Percentiles rank a stretch among this genome's conserved stretches.
Conservation (phyloP, 805 yeast species). For the Starmera pachycereana region DNA sequence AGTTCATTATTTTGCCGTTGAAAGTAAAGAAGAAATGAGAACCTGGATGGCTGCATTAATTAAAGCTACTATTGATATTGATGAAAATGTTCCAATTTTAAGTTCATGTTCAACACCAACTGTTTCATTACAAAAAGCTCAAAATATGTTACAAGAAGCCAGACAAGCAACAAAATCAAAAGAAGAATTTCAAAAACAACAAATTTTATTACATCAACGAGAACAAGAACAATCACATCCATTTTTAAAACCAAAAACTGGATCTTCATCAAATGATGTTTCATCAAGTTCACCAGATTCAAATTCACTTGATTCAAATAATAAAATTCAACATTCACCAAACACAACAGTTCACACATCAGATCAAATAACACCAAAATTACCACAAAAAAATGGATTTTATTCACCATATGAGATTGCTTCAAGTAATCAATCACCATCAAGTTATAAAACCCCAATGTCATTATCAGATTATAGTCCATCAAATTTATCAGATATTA, state of each 20-base stretch:
- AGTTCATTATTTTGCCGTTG: conserved; percentile 93
- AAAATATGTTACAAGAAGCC: conserved; percentile 73
- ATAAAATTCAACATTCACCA: conserved; percentile 17
- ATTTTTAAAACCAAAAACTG: conserved; percentile 6
- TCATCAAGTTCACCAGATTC: conserved; percentile 21
- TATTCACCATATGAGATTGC: conserved; percentile 62
- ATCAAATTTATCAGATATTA: conserved; percentile 36
- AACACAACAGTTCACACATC: conserved; percentile 31
- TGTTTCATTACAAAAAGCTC: conserved; percentile 77
- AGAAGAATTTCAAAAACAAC: conserved; percentile 26
- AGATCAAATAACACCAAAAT: conserved; percentile 19
- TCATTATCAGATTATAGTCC: conserved; percentile 1
- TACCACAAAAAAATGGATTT: conserved; percentile 33
- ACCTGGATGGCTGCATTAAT: conserved; percentile 91
- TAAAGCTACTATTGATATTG: conserved; percentile 94
- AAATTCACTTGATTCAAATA: conserved; percentile 18
- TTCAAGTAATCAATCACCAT: conserved; percentile 50
- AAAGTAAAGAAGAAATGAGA: conserved; percentile 83
- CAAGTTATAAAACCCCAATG: conserved; percentile 12
- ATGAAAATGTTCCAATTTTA: conserved; percentile 83
- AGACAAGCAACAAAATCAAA: conserved; percentile 60
- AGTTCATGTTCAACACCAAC: conserved; percentile 96
- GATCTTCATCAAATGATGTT: conserved; percentile 12
- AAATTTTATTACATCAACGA: conserved; percentile 20
- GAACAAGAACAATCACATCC: conserved; percentile 10